These are phyloP conservation scores for Eutrema salsugineum DNA, from an alignment of 441 rosid species.

Conservation along the genomic window DNA sequence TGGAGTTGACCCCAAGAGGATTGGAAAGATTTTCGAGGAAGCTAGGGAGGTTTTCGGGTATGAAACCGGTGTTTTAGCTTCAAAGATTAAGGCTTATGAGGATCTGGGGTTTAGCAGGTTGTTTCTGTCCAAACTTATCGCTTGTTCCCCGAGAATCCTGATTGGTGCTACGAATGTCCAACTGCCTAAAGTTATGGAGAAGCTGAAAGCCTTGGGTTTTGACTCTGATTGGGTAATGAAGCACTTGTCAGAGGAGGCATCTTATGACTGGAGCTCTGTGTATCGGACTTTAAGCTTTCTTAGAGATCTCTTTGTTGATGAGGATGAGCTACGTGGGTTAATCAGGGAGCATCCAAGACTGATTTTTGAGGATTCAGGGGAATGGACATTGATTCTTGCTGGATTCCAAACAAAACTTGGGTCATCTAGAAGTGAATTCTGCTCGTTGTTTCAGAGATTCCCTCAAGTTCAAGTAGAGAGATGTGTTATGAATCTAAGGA, in stretches of 20 bases:
- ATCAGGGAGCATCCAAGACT: constrained; percentile 52
- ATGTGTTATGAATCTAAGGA: constrained; percentile 55
- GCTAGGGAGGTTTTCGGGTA: constrained; percentile 53
- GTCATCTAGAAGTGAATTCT: constrained; percentile 35
- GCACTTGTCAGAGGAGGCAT: constrained; percentile 37
- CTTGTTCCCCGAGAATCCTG: constrained; percentile 51
- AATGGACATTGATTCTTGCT: constrained; percentile 36
- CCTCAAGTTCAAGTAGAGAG: constrained; percentile 42
- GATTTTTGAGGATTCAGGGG: constrained; percentile 59
- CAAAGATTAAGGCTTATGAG: constrained; percentile 61
- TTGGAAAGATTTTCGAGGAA: constrained; percentile 61
- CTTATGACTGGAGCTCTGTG: constrained; percentile 57
- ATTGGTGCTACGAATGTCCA: constrained; percentile 45
- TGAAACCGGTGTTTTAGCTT: constrained; percentile 45
- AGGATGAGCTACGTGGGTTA: constrained; percentile 38
- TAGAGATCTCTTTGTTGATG: constrained; percentile 32
- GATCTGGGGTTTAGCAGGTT: constrained; percentile 51
- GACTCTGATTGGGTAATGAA: constrained; percentile 47
- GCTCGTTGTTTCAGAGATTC: constrained; percentile 44
- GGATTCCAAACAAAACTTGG: constrained; percentile 63
- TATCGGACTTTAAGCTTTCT: constrained; percentile 43
- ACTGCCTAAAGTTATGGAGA: constrained; percentile 42
- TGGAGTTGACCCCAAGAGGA: constrained; percentile 53
- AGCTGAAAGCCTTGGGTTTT: constrained; percentile 42
- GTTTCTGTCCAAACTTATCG: constrained; percentile 41